Base-by-base conservation (phyloP, 2,329 filamentous ascomycete species). In the Graphium sp. region DNA sequence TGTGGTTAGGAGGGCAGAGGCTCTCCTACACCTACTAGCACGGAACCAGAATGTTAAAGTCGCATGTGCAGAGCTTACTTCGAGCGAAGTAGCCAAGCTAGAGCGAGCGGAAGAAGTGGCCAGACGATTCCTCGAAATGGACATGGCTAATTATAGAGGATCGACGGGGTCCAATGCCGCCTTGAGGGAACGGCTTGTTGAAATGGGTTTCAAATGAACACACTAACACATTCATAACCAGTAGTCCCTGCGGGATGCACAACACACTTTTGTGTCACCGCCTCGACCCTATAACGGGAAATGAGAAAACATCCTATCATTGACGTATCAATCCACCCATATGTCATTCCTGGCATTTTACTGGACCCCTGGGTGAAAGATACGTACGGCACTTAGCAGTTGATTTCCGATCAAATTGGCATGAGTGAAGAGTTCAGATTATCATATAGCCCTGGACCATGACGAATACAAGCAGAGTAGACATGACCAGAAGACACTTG, bases 1-100 rank as follows among this genome's bases (percentile, higher is more conserved):
- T 5, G 67, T 95, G 7, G 65, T 94, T 6, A 56, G 75, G 11
- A 69, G 85, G 31, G 84, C 87, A 0, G 75, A 83, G 37, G 65
- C 74, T 6, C 61, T 98, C 20, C 69, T 77, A 14, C 48, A 69
- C 6, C 55, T 89, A 11, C 58, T 77, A 19, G 67, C 70, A 11
- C 67, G 62, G 28, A 80, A 83, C 6, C 78, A 87, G 42, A 80
- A 92, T 46, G 56, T 95, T 2, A 66, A 76, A 5, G 63, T 70
- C 18, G 67, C 73, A 13, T 93, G 80, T 48, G 69, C 78, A 5
- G 62, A 60, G 24, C 55, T 91, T 37, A 71, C 73, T 1, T 52
- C 58, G 1, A 55, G 58, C 4, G 82, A 93, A 41, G 60, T 62
- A 29, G 48, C 53, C n/a, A 65, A 68, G 21, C 56, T 94, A n/a